Conservation (phyloP, 164 flowering plant species). For the Magnolia kwangsiensis region DNA sequence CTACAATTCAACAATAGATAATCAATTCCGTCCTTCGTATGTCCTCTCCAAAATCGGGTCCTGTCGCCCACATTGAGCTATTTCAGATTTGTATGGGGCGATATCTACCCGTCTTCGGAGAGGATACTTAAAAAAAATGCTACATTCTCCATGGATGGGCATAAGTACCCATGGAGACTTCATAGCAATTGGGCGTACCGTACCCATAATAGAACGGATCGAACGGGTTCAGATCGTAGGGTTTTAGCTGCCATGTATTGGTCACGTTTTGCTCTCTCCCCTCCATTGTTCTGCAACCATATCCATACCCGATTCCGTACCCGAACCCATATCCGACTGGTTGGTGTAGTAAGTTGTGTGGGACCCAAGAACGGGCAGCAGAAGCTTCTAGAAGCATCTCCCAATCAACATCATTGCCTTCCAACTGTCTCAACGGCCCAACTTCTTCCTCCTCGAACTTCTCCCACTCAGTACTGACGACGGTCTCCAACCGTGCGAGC, state of each 20-base stretch:
- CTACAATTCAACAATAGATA: too few species aligned
- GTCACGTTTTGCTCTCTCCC: neutral
- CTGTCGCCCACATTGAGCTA: too few species aligned
- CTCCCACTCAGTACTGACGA: conserved; percentile 29
- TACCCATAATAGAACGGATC: conserved; percentile 8
- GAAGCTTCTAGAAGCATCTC: conserved; percentile 54
- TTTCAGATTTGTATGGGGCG: too few species aligned
- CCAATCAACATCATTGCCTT: conserved; percentile 34
- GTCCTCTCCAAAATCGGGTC: too few species aligned
- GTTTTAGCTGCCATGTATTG: conserved; percentile 24
- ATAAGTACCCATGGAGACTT: neutral
- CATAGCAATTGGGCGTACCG: neutral
- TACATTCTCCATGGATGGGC: too few species aligned
- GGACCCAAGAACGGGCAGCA: neutral
- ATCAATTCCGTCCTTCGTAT: too few species aligned
- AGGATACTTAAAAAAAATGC: too few species aligned
- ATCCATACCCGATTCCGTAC: conserved; percentile 9
- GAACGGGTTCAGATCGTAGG: conserved; percentile 11
- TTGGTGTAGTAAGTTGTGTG: neutral
- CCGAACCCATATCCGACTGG: conserved; percentile 7
- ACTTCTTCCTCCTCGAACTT: conserved; percentile 23
- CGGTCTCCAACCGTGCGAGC: conserved; percentile 2
- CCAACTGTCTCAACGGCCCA: conserved; percentile 36
- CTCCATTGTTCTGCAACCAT: neutral
- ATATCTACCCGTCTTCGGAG: too few species aligned